Evolutionary conservation across 177 flowering plant species (phyloP).

Genomic region (Telopea speciosissima): DNA sequence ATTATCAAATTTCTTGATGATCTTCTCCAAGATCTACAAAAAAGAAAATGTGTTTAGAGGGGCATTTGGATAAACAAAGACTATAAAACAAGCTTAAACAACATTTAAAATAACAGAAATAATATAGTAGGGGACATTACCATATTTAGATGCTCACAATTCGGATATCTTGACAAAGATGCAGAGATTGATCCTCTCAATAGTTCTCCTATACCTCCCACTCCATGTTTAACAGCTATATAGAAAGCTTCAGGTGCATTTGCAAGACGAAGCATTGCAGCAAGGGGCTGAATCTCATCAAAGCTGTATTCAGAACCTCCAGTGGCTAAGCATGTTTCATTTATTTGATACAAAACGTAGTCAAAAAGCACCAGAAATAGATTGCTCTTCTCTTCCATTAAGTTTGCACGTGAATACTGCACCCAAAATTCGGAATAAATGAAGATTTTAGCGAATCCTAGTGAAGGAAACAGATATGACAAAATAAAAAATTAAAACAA

Average conservation of each 20-base stretch:
- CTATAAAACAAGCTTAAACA: neutral
- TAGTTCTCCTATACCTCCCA: slow-evolving; percentile 82
- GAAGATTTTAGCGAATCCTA: neutral
- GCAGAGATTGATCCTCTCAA: slow-evolving; percentile 66
- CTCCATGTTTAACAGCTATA: slow-evolving; percentile 82
- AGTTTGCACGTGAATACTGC: slow-evolving; percentile 80
- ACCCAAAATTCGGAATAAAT: slow-evolving; percentile 6
- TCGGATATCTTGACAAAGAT: slow-evolving; percentile 63
- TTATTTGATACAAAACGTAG: slow-evolving; percentile 77
- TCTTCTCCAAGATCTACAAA: slow-evolving; percentile 76
- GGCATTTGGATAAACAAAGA: neutral
- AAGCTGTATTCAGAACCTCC: slow-evolving; percentile 65
- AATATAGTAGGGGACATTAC: slow-evolving; percentile 29
- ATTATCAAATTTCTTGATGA: slow-evolving; percentile 56
- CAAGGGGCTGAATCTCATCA: slow-evolving; percentile 78
- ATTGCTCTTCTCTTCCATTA: slow-evolving; percentile 83
- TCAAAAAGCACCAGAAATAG: slow-evolving; percentile 80
- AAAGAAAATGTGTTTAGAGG: slow-evolving; percentile 16
- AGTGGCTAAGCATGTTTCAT: slow-evolving; percentile 49
- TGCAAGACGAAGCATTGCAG: slow-evolving; percentile 60
- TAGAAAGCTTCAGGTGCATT: slow-evolving; percentile 95
- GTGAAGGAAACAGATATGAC: neutral
- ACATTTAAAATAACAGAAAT: too few species aligned
- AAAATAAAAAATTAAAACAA: neutral
- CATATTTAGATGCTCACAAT: slow-evolving; percentile 56